A percentile compares a stretch with the other conserved stretches of the same genome.
These are phyloP conservation scores for Pleomassaria siparia DNA, from an alignment of 2,329 filamentous ascomycete species.

Conservation along the genomic window DNA sequence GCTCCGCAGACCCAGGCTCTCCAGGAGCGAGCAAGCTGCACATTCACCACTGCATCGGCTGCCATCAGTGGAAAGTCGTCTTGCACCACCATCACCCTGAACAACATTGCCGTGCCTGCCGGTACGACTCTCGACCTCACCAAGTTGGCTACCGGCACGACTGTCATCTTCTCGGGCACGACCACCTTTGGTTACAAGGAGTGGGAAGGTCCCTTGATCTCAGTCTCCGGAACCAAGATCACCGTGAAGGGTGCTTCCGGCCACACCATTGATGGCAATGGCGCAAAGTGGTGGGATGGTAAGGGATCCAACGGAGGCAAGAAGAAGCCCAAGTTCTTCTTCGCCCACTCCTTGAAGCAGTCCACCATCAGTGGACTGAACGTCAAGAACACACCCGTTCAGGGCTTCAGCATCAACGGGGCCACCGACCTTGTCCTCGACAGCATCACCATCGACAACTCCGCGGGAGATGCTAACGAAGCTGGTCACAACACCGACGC, in stretches of 20 bases:
- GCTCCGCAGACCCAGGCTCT: neutral
- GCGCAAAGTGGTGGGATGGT: conserved; percentile 53
- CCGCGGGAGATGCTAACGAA: conserved; percentile 50
- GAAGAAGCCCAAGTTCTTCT: conserved; percentile 56
- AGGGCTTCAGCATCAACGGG: conserved; percentile 53
- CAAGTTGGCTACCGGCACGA: neutral
- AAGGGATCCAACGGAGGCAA: conserved; percentile 53
- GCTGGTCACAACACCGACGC: conserved; percentile 57
- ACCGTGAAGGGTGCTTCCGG: conserved; percentile 61
- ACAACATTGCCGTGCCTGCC: conserved; percentile 58
- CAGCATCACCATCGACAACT: conserved; percentile 60
- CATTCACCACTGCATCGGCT: conserved; percentile 55
- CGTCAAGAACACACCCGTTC: conserved; percentile 58
- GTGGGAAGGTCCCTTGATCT: conserved; percentile 66
- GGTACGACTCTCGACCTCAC: conserved; percentile 59
- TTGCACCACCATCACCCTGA: conserved; percentile 58
- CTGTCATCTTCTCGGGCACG: conserved; percentile 63
- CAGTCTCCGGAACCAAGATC: conserved; percentile 60
- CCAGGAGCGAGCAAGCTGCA: conserved; percentile 48
- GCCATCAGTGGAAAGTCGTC: conserved; percentile 53
- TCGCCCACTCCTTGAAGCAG: conserved; percentile 54
- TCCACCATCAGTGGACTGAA: conserved; percentile 55
- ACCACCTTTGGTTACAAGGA: conserved; percentile 69
- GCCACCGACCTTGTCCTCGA: conserved; percentile 50
- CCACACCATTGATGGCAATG: conserved; percentile 60